These are phyloP conservation scores for Immersiella caudata DNA, from an alignment of 495 filamentous ascomycete genomes.

Conservation along the genomic window DNA sequence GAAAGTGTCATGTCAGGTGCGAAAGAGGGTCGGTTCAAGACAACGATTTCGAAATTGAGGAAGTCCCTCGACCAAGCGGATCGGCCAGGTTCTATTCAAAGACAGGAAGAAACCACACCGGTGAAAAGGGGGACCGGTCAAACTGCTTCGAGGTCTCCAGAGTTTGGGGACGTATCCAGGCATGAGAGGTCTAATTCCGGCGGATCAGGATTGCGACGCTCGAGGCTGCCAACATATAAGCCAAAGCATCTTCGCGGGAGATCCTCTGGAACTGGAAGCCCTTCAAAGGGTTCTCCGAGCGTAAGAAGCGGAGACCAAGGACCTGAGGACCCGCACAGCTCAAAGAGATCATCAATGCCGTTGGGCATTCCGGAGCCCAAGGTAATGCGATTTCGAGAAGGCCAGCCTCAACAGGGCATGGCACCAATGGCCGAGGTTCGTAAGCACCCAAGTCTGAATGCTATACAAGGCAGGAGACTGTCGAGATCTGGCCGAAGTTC, in stretches of 20 bases:
- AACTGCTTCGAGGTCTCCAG: neutral
- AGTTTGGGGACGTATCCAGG: neutral
- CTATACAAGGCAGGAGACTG: neutral
- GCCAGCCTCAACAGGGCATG: neutral
- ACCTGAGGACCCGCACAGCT: neutral
- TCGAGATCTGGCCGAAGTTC: neutral
- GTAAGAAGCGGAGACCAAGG: neutral
- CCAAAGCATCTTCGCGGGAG: constrained; percentile 16
- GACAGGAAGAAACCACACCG: neutral
- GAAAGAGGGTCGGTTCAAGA: neutral
- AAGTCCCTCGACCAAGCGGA: constrained; percentile 8
- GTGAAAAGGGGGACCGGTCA: neutral
- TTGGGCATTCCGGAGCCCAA: neutral
- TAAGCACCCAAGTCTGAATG: neutral
- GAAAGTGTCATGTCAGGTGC: neutral
- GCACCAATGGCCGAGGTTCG: neutral
- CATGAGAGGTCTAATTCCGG: constrained; percentile 14
- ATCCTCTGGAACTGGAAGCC: constrained; percentile 13
- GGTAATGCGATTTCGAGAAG: neutral
- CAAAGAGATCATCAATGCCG: neutral
- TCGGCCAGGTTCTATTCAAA: neutral
- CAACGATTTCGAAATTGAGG: constrained; percentile 3
- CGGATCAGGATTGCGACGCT: constrained; percentile 19
- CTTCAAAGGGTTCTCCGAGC: neutral
- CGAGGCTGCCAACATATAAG: constrained; percentile 24